Base-by-base conservation (phyloP, 2,329 filamentous ascomycete species). In the Aspergillus viridinutans region DNA sequence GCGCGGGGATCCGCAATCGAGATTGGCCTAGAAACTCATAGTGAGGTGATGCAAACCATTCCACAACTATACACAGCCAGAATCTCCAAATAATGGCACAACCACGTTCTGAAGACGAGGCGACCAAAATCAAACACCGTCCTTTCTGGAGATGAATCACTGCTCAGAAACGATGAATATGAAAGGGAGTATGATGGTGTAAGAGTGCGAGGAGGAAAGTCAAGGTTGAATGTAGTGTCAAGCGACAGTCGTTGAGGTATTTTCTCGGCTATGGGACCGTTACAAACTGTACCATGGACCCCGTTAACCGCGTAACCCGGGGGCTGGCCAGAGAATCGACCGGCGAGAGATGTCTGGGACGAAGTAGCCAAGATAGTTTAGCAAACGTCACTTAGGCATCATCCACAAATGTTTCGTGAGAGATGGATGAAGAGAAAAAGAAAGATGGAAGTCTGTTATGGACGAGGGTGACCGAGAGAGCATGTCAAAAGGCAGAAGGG, bases 241-340 rank as follows among this genome's bases (percentile, higher is more conserved):
- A 40, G 23, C 42, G 29, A 49, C 32, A 29, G 26, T 29, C 51
- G 47, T 35, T 42, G 52, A 53, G 32, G 52, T 54, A 40, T 25
- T 57, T 58, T 58, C 50, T 64, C 60, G 58, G 63, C 52, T 57
- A 58, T 54, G 43, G 58, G 45, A 54, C 49, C 48, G 61, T 61
- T 47, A 60, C 54, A 48, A 57, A 57, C 3, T 54, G 62, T 64
- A 65, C 64, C 64, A 66, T 66, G 64, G 64, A 57, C 57, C 59
- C 50, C 26, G 38, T 14, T 25, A 59, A 60, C 59, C 60, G 58
- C 61, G 61, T 62, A 63, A 62, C 59, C 54, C 53, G 49, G 53
- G 49, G 54, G 49, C 21, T 35, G 35, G 29, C 14, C 28, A 32
- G 14, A 40, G 23, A 52, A n/a, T 10, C 9, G 32, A 49, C 26